phyloP scores from a whole-genome alignment of 768 basidiomycete genomes.

The Austroboletus festivus region DNA sequence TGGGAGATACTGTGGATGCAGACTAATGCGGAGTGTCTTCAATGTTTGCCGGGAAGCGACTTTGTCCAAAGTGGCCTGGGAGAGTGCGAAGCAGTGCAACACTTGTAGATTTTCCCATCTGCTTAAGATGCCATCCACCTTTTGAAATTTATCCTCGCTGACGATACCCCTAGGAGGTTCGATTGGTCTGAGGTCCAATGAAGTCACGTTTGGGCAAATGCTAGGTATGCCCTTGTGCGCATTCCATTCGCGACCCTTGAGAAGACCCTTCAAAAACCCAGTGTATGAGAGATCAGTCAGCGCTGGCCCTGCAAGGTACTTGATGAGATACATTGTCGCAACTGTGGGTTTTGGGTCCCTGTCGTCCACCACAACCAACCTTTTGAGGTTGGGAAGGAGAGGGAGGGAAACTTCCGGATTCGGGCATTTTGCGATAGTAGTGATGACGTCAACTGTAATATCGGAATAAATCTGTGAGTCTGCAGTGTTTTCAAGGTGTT shows the following conservation, averaged over 20 bases:
- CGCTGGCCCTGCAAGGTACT: conserved; percentile 11
- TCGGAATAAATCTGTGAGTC: too few species aligned
- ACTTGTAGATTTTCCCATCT: conserved; percentile 8
- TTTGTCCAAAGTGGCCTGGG: conserved; percentile 10
- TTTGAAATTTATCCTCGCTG: conserved; percentile 1
- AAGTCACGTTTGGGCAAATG: conserved; percentile 18
- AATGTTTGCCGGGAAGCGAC: conserved; percentile 1
- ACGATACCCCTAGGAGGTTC: neutral
- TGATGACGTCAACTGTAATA: conserved; percentile 1
- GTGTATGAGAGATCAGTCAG: neutral
- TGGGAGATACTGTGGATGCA: too few species aligned
- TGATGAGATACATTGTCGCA: conserved; percentile 4
- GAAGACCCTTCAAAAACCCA: neutral
- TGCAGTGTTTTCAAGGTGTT: conserved; percentile 7
- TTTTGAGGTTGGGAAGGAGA: conserved; percentile 16
- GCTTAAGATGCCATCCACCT: conserved; percentile 9
- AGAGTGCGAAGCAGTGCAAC: conserved; percentile 9
- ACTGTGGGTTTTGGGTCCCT: neutral
- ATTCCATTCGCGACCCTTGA: neutral
- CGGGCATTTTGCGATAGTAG: conserved; percentile 7
- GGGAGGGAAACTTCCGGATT: conserved; percentile 7
- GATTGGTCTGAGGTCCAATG: conserved; percentile 8
- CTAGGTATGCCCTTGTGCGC: neutral
- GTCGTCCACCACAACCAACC: neutral
- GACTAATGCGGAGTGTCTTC: conserved; percentile 12